A percentile compares a stretch with the other conserved stretches of the same genome.
Evolutionary conservation across 2,329 filamentous ascomycete genomes (phyloP).

Genomic region (Gaeumannomyces tritici): DNA sequence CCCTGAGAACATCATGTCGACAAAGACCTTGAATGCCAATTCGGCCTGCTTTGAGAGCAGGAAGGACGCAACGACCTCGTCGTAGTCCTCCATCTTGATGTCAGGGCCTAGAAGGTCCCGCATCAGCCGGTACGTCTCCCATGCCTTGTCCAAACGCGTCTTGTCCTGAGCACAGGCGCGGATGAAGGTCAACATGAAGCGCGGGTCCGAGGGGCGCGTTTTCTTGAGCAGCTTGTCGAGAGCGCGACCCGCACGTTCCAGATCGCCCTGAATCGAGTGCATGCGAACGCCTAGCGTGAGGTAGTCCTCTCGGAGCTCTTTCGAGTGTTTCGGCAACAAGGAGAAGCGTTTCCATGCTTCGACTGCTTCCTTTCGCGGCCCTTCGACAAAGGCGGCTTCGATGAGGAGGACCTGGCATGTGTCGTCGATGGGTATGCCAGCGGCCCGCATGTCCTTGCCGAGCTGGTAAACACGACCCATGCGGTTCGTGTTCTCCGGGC

Average conservation of each 20-base stretch:
- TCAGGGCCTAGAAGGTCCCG: slow-evolving; percentile 47
- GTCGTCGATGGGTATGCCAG: slow-evolving; percentile 43
- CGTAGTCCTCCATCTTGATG: slow-evolving; percentile 67
- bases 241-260: slow-evolving; percentile 48
- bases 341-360: slow-evolving; percentile 51
- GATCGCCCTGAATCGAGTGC: slow-evolving; percentile 46
- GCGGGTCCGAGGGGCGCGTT: slow-evolving; percentile 34
- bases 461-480: slow-evolving; percentile 53
- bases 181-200: slow-evolving; percentile 60
- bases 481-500: slow-evolving; percentile 39
- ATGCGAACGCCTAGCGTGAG: slow-evolving; percentile 60
- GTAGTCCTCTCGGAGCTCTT: slow-evolving; percentile 33
- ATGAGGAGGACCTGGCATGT: slow-evolving; percentile 57
- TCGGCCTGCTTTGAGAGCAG: slow-evolving; percentile 55
- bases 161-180: slow-evolving; percentile 42
- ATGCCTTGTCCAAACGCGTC: slow-evolving; percentile 46
- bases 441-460: slow-evolving; percentile 54
- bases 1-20: slow-evolving; percentile 75
- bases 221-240: slow-evolving; percentile 27
- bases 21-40: slow-evolving; percentile 66
- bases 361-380: slow-evolving; percentile 49
- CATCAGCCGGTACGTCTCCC: slow-evolving; percentile 56
- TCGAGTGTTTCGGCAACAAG: slow-evolving; percentile 22
- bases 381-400: slow-evolving; percentile 56
- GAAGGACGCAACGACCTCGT: slow-evolving; percentile 62